phyloP scores from a whole-genome alignment of 257 asterid species.

The Plantago major region DNA sequence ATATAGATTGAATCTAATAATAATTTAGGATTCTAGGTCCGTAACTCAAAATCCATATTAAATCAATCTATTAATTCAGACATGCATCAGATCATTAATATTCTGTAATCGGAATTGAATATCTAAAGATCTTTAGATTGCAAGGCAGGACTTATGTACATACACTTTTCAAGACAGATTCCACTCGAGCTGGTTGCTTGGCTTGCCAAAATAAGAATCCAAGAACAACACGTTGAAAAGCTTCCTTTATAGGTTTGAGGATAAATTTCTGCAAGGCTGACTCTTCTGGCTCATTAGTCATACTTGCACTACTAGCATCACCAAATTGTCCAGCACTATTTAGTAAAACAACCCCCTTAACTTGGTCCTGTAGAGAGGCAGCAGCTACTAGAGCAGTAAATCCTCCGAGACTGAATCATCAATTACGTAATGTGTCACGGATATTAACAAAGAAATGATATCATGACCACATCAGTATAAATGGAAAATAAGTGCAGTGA shows the following conservation, averaged over 20 bases:
- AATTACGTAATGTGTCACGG: no score
- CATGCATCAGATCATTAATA: no score
- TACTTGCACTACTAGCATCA: constrained; percentile 35
- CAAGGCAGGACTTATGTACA: no score
- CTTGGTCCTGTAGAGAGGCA: constrained; percentile 58
- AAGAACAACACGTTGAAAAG: constrained; percentile 72
- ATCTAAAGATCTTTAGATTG: no score
- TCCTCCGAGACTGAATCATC: constrained; percentile 82
- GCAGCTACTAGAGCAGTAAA: constrained; percentile 86
- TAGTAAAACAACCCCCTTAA: constrained; percentile 71
- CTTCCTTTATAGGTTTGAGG: constrained; percentile 67
- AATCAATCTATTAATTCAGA: no score
- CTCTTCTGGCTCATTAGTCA: constrained; percentile 43
- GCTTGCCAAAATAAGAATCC: constrained; percentile 95
- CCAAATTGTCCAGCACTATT: constrained; percentile 91
- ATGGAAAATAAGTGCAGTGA: no score
- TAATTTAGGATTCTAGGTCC: no score
- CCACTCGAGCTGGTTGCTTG: constrained; percentile 82
- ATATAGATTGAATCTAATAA: no score
- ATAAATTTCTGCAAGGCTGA: constrained; percentile 44
- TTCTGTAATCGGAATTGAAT: no score
- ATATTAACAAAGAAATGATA: constrained; percentile 4
- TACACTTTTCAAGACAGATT: constrained; percentile 88
- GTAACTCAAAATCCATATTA: no score
- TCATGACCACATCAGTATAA: no score